Conservation (phyloP, 2,329 filamentous ascomycete species). For the Clarireedia hainanense region DNA sequence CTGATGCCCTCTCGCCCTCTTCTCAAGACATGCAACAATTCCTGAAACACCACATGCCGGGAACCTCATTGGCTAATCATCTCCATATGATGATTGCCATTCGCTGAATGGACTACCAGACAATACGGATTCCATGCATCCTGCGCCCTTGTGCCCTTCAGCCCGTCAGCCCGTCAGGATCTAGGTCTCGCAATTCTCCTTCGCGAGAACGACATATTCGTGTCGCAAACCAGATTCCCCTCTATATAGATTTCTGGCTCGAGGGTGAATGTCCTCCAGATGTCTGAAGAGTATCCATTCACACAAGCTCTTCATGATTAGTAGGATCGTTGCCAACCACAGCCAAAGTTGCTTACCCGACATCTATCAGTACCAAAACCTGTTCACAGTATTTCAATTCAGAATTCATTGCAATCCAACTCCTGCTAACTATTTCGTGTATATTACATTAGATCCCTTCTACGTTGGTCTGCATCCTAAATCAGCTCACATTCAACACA, state of each 20-base stretch:
- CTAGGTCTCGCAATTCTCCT: constrained; percentile 43
- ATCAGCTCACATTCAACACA: background rate
- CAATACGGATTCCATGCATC: constrained; percentile 43
- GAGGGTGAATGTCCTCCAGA: constrained; percentile 55
- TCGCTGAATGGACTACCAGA: constrained; percentile 13
- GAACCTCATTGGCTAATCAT: background rate
- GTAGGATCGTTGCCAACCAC: background rate
- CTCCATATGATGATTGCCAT: no score
- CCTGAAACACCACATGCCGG: background rate
- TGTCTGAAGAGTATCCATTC: constrained; percentile 55
- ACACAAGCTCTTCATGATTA: constrained; percentile 41
- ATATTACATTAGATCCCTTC: no score
- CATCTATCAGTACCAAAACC: constrained; percentile 55
- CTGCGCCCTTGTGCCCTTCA: constrained; percentile 44
- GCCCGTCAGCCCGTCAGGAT: constrained; percentile 40
- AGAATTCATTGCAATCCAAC: no score
- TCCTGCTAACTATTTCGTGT: no score
- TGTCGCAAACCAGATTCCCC: constrained; percentile 54
- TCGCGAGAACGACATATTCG: constrained; percentile 54
- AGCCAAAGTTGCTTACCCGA: constrained; percentile 32
- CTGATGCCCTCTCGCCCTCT: background rate
- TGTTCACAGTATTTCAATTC: constrained; percentile 39
- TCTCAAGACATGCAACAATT: constrained; percentile 3
- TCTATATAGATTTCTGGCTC: constrained; percentile 57
- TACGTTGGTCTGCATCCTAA: constrained; percentile 6